A percentile compares a stretch with the other conserved stretches of the same genome.
phyloP scores from a whole-genome alignment of 345 rosid species.

The Fremontodendron californicum region DNA sequence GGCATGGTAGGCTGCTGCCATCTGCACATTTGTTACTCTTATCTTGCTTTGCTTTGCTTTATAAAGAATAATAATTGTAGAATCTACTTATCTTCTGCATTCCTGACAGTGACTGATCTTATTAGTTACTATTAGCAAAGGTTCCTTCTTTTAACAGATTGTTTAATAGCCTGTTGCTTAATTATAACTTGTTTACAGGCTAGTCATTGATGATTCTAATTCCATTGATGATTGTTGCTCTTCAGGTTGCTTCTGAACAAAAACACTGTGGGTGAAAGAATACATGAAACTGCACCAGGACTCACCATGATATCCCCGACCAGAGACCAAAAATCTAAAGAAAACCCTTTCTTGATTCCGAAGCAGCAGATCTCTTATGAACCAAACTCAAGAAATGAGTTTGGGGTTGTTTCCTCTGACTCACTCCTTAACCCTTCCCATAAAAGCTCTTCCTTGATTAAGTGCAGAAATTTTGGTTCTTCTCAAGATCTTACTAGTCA shows the following conservation, averaged over 20 bases:
- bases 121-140: not conserved
- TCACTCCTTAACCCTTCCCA: constrained; percentile 44
- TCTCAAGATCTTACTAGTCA: constrained; percentile 31
- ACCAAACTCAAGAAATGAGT: constrained; percentile 27
- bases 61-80: not conserved
- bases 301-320: constrained; percentile 29
- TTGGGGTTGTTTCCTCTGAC: constrained; percentile 43
- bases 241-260: constrained; percentile 44
- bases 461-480: constrained; percentile 36
- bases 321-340: constrained; percentile 31
- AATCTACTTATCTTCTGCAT: constrained; percentile 2
- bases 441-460: constrained; percentile 29
- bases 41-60: not conserved
- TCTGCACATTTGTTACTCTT: not conserved
- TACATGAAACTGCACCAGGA: constrained; percentile 23
- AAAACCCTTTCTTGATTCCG: constrained; percentile 30
- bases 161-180: not conserved
- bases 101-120: not conserved
- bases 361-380: constrained; percentile 33
- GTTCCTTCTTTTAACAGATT: not conserved
- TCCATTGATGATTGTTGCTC: not conserved
- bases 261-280: constrained; percentile 30
- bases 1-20: not conserved
- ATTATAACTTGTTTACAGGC: not conserved
- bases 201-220: not conserved